Base-by-base conservation (phyloP, 2,329 filamentous ascomycete species). In the Alternaria consortialis region DNA sequence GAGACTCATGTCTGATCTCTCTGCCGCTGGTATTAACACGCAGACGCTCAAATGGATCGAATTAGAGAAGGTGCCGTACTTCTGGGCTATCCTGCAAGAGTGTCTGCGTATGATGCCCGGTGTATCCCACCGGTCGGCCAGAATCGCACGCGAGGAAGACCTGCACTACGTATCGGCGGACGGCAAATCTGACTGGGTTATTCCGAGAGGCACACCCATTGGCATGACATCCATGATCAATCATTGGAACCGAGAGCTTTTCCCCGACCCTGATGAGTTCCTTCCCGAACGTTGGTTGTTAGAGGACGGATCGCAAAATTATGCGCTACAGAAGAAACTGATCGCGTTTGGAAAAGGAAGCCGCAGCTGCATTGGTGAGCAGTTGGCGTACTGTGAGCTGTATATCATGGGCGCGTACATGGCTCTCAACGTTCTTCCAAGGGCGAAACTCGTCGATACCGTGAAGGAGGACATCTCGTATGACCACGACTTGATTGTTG, bases 81-180 rank as follows among this genome's bases (percentile, higher is more conserved):
- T 78, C 46, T 70, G 69, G 56, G 77, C 75, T 29, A 58, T 76
- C 3, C 52, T 79, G n/a, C 65, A 70, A 36, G 78, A 80, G 61
- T 77, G 71, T 43, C 62, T 79, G 27, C 74, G 77, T n/a, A 65
- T 78, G 66, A 76, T 66, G 70, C 74, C 65, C 47, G 78, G 66
- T 53, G 71, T 67, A 48, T 69, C 69, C 6, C 69, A 73, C 60
- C 43, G 67, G 13, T 65, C 64, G 17, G 63, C 67, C 36, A 54
- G 66, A 53, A 67, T 69, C 48, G 64, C 69, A 43, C 63, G 66
- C 7, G 53, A 65, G 36, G 62, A 72, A 60, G 65, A 72, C 51
- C 43, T 73, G 40, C 56, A 65, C 47, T 66, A 71, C 43, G 59
- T 61, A 23, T 70, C 64, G 17, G 63, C 65, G 9, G 66, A 71